Percentiles rank a stretch among this genome's conserved stretches.
These are phyloP conservation scores for Populus tomentosa DNA, from an alignment of 441 rosid species.

Conservation along the genomic window DNA sequence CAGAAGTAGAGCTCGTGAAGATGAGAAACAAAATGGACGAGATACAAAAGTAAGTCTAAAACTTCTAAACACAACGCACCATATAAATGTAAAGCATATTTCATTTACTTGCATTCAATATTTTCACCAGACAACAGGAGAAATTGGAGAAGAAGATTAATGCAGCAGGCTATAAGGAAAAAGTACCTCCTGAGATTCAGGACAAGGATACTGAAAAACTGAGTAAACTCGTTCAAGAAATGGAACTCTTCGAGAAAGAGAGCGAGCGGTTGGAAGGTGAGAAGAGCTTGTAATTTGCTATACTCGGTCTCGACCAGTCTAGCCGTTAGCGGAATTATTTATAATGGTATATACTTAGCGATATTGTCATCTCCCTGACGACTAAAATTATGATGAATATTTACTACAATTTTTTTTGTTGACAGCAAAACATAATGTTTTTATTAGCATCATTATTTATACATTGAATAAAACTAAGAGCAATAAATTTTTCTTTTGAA, in stretches of 20 bases:
- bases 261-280: conserved; percentile 29
- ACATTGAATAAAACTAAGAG: too few species aligned
- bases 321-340: too few species aligned
- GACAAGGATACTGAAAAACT: conserved; percentile 56
- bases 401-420: too few species aligned
- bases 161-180: conserved; percentile 63
- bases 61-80: neutral
- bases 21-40: conserved; percentile 64
- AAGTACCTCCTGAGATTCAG: conserved; percentile 61
- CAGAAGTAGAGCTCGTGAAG: conserved; percentile 64
- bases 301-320: too few species aligned
- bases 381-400: too few species aligned
- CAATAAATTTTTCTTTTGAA: too few species aligned
- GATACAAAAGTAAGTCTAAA: conserved; percentile 50
- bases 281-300: neutral
- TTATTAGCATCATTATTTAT: too few species aligned
- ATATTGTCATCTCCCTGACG: too few species aligned
- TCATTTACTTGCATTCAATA: neutral
- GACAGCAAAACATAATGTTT: too few species aligned
- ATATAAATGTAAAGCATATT: neutral
- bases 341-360: too few species aligned
- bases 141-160: conserved; percentile 64
- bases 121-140: conserved; percentile 61
- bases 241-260: conserved; percentile 58
- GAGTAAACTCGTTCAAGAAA: conserved; percentile 55